Conservation (phyloP, 2,329 filamentous ascomycete genomes). For the Colletotrichum filicis region DNA sequence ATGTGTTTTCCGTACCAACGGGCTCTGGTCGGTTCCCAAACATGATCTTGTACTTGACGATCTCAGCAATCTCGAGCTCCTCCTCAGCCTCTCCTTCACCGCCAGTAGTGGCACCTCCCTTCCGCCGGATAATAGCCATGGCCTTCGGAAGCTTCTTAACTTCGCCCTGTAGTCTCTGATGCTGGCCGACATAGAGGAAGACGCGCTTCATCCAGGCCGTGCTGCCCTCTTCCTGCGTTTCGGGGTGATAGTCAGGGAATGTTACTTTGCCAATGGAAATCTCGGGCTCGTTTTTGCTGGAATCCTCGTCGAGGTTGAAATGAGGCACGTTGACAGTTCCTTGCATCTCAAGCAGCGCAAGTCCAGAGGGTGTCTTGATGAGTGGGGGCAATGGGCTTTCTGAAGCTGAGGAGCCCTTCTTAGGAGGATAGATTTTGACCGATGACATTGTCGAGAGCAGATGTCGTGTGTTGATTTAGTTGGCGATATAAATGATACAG, state of each 20-base stretch:
- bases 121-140: constrained; percentile 79
- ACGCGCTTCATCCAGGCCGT: constrained; percentile 90
- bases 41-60: constrained; percentile 87
- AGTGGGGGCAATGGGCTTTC: constrained; percentile 77
- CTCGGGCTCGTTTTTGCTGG: constrained; percentile 33
- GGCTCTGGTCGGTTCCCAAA: constrained; percentile 90
- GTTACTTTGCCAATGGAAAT: constrained; percentile 77
- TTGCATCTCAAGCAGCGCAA: constrained; percentile 92
- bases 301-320: constrained; percentile 45
- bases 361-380: constrained; percentile 87
- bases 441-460: constrained; percentile 45
- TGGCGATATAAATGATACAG: too few relatives aligned
- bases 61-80: constrained; percentile 85
- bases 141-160: constrained; percentile 86
- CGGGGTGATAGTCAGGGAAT: constrained; percentile 79
- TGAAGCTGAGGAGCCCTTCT: constrained; percentile 36
- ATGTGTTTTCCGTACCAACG: constrained; percentile 64
- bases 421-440: constrained; percentile 54
- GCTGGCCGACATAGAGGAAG: constrained; percentile 87
- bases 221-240: constrained; percentile 57
- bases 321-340: constrained; percentile 84
- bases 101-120: constrained; percentile 43
- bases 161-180: constrained; percentile 90
- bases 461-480: too few relatives aligned
- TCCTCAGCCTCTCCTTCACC: constrained; percentile 54